Base-by-base conservation (phyloP, 2,329 filamentous ascomycete genomes). In the Diaporthe destruens region DNA sequence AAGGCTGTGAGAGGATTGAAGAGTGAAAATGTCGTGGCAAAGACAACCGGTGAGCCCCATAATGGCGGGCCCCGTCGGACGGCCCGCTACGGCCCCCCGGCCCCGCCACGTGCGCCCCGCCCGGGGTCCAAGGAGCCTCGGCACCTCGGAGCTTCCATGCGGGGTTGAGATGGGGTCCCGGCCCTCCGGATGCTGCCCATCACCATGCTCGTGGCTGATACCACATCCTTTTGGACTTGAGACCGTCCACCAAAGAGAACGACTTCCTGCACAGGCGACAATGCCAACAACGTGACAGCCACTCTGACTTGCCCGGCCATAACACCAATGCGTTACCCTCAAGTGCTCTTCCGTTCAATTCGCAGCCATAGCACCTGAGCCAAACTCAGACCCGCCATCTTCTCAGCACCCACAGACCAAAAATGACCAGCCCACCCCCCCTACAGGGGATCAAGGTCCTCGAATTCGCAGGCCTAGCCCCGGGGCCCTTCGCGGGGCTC, bases 401-500 rank as follows among this genome's bases (percentile, higher is more conserved):
- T 9, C n/a, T 25, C 20, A 29, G 0, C 25, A 32, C 1, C 47
- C 47, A 12, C 32, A 25, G 2, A 47, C 39, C 29, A 70, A 79
- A 63, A 16, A 86, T 86, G 84, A 76, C 79, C 55, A 77, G 75
- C 51, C 78, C 78, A 44, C 83, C 84, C 23, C 85, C 84, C 39
- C 82, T 89, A 36, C 80, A 83, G 56, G 87, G 87, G 74, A 82
- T 90, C 79, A 88, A 85, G 76, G 88, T 90, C 78, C 81, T 91
- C 49, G 89, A 91, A 77, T 87, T 91, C 75, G 88, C 88, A 65
- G 88, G 89, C 29, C 84, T 90, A 29, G 91, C 91, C 20, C 91
- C 91, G 76, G 95, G 93, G 34, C 95, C 95, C 55, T 98, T 96
- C 81, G 93, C 94, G 65, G 95, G 95, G 77, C 89, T 98, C 79